A percentile compares a stretch with the other conserved stretches of the same genome.
These are phyloP conservation scores for Draba incana DNA, from an alignment of 345 rosid species.

Conservation along the genomic window DNA sequence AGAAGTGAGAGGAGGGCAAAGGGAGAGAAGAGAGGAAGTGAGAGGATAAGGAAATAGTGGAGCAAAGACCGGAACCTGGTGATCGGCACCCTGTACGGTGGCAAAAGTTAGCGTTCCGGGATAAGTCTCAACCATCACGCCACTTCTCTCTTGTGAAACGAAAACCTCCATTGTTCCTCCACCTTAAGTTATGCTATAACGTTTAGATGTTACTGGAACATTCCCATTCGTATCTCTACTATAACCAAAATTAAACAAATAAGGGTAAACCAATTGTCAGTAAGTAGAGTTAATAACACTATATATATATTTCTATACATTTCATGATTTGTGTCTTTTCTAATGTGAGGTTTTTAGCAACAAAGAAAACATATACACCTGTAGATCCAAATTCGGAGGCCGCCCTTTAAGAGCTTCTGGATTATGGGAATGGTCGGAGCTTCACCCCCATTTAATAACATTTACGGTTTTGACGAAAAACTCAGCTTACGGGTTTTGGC, in stretches of 20 bases:
- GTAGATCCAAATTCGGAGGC: constrained; percentile 76
- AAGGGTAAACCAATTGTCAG: neutral
- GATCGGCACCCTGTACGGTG: constrained; percentile 57
- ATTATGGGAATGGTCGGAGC: constrained; percentile 60
- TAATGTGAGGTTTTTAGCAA: neutral
- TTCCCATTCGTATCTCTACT: constrained; percentile 81
- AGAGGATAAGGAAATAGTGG: constrained; percentile 62
- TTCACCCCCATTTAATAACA: constrained; percentile 56
- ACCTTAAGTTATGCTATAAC: constrained; percentile 57
- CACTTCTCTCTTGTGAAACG: constrained; percentile 69
- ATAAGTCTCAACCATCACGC: constrained; percentile 69
- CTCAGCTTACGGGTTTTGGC: too few relatives aligned
- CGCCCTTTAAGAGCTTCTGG: constrained; percentile 54
- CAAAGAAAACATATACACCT: constrained; percentile 46
- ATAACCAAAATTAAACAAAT: constrained; percentile 10
- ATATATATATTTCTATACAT: neutral
- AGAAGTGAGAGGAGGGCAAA: constrained; percentile 39
- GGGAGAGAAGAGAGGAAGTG: constrained; percentile 50
- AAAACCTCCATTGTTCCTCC: constrained; percentile 65
- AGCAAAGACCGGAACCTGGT: constrained; percentile 63
- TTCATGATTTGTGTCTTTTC: too few relatives aligned
- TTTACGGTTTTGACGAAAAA: too few relatives aligned
- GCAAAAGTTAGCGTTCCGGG: constrained; percentile 58
- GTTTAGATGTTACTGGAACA: constrained; percentile 73
- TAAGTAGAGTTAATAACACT: neutral